Evolutionary conservation across 2,329 filamentous ascomycete species (phyloP).

Genomic region (Verticillium isaacii): DNA sequence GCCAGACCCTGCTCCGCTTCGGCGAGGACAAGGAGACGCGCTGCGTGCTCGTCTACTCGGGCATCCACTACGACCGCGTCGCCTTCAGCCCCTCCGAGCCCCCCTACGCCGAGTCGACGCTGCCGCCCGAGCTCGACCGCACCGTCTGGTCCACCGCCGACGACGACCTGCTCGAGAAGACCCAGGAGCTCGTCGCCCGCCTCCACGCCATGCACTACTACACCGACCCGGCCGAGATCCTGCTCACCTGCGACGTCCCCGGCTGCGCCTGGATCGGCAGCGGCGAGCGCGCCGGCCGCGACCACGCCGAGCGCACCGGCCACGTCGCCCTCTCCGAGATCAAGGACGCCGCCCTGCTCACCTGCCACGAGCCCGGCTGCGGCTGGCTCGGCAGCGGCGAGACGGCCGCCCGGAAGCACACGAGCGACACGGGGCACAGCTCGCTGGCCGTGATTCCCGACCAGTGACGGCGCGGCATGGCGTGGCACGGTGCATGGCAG

Average conservation of each 20-base stretch:
- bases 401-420: constrained; percentile 52
- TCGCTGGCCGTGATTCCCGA: constrained; percentile 33
- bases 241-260: constrained; percentile 66
- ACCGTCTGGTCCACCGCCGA: constrained; percentile 49
- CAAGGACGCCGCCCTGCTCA: constrained; percentile 75
- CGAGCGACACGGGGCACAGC: constrained; percentile 54
- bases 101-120: constrained; percentile 48
- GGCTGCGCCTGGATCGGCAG: constrained; percentile 63
- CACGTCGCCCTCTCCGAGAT: constrained; percentile 56
- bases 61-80: constrained; percentile 90
- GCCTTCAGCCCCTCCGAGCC: constrained; percentile 63
- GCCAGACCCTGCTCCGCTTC: constrained; percentile 49
- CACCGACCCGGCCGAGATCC: constrained; percentile 79
- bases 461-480: constrained; percentile 13
- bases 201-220: constrained; percentile 74
- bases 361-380: constrained; percentile 62
- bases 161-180: constrained; percentile 66
- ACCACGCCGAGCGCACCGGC: constrained; percentile 58
- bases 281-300: constrained; percentile 57
- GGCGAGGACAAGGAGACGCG: constrained; percentile 67
- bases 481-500: neutral
- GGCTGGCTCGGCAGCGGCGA: constrained; percentile 64
- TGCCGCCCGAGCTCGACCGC: constrained; percentile 70
- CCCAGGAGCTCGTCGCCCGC: constrained; percentile 59
- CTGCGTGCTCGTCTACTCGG: constrained; percentile 82